Evolutionary conservation across 1,284 basidiomycete species (phyloP).

Genomic region (Fomitopsis betulina): DNA sequence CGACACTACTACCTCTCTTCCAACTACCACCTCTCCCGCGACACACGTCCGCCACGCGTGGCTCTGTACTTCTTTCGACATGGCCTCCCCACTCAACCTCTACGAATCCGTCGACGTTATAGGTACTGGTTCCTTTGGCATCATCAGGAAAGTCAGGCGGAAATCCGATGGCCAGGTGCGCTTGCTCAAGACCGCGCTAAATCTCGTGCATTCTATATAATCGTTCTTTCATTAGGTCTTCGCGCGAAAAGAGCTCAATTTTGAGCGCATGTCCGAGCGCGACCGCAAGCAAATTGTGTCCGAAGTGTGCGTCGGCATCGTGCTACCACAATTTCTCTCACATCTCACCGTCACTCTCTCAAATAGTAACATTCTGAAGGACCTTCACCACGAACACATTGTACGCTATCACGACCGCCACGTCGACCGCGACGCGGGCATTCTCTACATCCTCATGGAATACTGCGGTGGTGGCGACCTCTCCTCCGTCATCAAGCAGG

Average conservation of each 20-base stretch:
- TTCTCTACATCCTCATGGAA: conserved; percentile 95
- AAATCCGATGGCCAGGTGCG: conserved; percentile 81
- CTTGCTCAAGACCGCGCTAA: conserved; percentile 13
- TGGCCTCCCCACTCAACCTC: conserved; percentile 54
- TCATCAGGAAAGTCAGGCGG: conserved; percentile 89
- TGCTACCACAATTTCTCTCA: neutral
- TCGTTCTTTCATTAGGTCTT: conserved; percentile 51
- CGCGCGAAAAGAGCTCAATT: conserved; percentile 94
- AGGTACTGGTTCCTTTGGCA: conserved; percentile 96
- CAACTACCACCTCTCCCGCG: neutral
- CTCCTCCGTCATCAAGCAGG: conserved; percentile 79
- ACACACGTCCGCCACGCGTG: neutral
- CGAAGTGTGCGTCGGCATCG: conserved; percentile 75
- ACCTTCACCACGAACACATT: conserved; percentile 91
- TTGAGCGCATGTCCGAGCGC: conserved; percentile 89
- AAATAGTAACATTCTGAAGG: conserved; percentile 91
- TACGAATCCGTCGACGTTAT: conserved; percentile 91
- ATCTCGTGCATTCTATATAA: neutral
- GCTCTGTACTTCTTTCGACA: conserved; percentile 10
- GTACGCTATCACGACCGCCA: conserved; percentile 91
- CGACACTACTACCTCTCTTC: neutral
- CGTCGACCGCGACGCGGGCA: conserved; percentile 87
- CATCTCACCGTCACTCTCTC: neutral
- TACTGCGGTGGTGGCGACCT: conserved; percentile 95
- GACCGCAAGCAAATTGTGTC: conserved; percentile 93